Evolutionary conservation across 2,329 filamentous ascomycete genomes (phyloP).

Genomic region (Monilinia polystroma): DNA sequence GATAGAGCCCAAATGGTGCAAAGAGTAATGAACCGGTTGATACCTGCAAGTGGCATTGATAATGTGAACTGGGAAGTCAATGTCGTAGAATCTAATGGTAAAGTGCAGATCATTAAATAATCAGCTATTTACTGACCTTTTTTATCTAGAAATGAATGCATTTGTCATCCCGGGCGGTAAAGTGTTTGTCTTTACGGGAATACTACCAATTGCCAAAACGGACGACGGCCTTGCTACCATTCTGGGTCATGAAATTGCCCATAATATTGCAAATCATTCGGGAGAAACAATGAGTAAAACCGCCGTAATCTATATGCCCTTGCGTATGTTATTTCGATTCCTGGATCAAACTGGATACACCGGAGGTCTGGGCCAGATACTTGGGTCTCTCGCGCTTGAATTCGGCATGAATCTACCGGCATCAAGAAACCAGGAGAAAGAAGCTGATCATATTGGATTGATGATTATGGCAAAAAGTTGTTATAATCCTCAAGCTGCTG

Average conservation of each 20-base stretch:
- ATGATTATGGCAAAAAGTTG: conserved; percentile 83
- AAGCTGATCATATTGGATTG: conserved; percentile 78
- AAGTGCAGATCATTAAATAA: background rate
- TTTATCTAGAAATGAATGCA: conserved; percentile 56
- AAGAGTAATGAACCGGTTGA: conserved; percentile 63
- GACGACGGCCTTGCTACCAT: conserved; percentile 73
- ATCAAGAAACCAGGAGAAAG: conserved; percentile 68
- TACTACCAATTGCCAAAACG: conserved; percentile 63
- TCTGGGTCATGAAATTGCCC: conserved; percentile 76
- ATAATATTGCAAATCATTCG: conserved; percentile 68
- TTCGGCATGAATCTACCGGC: conserved; percentile 67
- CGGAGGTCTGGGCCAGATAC: conserved; percentile 30
- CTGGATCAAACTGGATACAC: conserved; percentile 37
- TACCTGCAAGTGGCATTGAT: conserved; percentile 63
- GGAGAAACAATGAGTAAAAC: conserved; percentile 58
- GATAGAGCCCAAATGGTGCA: conserved; percentile 55
- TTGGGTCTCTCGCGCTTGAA: conserved; percentile 46
- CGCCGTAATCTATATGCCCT: conserved; percentile 41
- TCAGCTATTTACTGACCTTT: background rate
- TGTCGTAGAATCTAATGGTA: conserved; percentile 66
- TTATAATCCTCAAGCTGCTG: conserved; percentile 67
- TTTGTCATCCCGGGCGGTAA: conserved; percentile 78
- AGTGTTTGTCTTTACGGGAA: conserved; percentile 75
- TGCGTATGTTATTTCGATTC: conserved; percentile 42
- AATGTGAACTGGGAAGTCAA: conserved; percentile 66